Evolutionary conservation across 1,284 basidiomycete genomes (phyloP).

Genomic region (Trichosporon inkin): DNA sequence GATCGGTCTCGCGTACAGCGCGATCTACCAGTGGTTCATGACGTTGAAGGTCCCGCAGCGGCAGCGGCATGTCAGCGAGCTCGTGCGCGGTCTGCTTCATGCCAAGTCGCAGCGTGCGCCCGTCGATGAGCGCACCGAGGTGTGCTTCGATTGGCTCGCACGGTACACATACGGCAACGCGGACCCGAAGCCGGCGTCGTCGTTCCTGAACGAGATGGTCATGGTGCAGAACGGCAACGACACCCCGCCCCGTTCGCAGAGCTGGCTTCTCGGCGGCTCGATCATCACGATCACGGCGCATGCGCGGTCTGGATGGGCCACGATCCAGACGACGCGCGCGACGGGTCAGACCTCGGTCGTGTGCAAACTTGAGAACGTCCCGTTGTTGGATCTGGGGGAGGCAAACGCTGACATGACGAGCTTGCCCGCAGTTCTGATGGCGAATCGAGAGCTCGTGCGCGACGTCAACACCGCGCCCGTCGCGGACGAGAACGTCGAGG

Average conservation of each 20-base stretch:
- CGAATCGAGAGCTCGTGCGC: conserved; percentile 57
- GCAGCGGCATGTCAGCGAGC: conserved; percentile 75
- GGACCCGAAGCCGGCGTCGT: conserved; percentile 80
- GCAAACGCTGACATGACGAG: conserved; percentile 69
- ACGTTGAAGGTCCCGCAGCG: conserved; percentile 81
- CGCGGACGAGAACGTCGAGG: background rate
- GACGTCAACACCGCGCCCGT: conserved; percentile 12
- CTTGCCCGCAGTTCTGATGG: conserved; percentile 66
- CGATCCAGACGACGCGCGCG: conserved; percentile 77
- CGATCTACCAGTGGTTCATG: conserved; percentile 94
- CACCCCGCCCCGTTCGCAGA: conserved; percentile 54
- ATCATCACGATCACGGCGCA: conserved; percentile 78
- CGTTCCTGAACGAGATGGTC: conserved; percentile 66
- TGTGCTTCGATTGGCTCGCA: conserved; percentile 96
- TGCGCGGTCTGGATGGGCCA: conserved; percentile 78
- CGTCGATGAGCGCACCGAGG: conserved; percentile 87
- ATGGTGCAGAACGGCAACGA: conserved; percentile 40
- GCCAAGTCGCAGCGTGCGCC: conserved; percentile 74
- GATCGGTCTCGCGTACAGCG: conserved; percentile 85
- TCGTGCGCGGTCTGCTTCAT: conserved; percentile 79
- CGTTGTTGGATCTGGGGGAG: conserved; percentile 74
- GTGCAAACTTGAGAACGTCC: conserved; percentile 86
- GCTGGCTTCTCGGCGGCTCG: conserved; percentile 83
- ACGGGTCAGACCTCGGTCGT: conserved; percentile 82
- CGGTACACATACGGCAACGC: conserved; percentile 92